Conservation (phyloP, 202 grass and related monocot genomes). For the Elaeis oleifera region DNA sequence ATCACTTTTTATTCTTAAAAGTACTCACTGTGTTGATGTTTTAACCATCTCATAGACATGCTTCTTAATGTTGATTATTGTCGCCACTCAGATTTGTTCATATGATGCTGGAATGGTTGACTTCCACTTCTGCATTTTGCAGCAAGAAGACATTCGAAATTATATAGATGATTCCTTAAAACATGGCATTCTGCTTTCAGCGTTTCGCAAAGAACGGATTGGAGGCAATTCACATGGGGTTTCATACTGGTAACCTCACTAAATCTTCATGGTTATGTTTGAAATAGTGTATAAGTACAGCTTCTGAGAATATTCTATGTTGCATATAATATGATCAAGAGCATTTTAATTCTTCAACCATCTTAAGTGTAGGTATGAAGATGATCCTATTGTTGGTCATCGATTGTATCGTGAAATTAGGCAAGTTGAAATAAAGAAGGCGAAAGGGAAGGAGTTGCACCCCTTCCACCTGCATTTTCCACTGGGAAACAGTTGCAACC, state of each 20-base stretch:
- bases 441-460: conserved; percentile 40
- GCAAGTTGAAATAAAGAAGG: conserved; percentile 53
- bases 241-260: conserved; percentile 72
- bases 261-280: not conserved
- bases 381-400: conserved; percentile 78
- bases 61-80: no score
- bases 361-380: conserved; percentile 55
- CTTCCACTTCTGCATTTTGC: conserved; percentile 29
- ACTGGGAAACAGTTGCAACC: conserved; percentile 78
- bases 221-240: conserved; percentile 83
- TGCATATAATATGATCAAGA: not conserved
- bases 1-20: no score
- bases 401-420: conserved; percentile 88
- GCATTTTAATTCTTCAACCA: conserved; percentile 8
- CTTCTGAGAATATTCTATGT: no score
- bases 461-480: conserved; percentile 45
- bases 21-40: no score
- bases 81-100: no score
- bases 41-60: no score
- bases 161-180: conserved; percentile 83
- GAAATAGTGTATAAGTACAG: no score
- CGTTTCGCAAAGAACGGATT: conserved; percentile 74
- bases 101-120: conserved; percentile 9
- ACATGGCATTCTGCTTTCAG: conserved; percentile 49
- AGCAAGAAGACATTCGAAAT: conserved; percentile 92